Conservation (phyloP, 78 protist genomes). For the Dictyostelium intermedium region DNA sequence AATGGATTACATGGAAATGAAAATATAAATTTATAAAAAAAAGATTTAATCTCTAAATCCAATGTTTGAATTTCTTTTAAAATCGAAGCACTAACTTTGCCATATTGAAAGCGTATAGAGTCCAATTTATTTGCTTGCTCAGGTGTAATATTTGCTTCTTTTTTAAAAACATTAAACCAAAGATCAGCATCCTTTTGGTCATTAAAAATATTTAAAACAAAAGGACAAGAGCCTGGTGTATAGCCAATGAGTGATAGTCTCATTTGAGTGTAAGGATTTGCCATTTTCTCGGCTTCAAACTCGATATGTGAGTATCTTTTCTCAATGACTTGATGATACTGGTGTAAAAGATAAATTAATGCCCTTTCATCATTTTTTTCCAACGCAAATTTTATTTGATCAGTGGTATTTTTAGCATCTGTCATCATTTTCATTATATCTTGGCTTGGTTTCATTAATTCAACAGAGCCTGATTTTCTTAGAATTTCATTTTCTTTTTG, state of each 20-base stretch:
- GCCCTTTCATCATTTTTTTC: background rate
- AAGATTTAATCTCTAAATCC: constrained; percentile 44
- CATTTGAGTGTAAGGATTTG: background rate
- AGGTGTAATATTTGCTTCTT: constrained; percentile 15
- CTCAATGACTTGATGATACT: background rate
- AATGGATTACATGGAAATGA: constrained; percentile 12
- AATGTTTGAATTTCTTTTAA: background rate
- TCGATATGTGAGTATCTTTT: background rate
- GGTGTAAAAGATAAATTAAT: background rate
- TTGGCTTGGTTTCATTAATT: background rate
- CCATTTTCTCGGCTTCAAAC: background rate
- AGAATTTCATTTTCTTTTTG: background rate
- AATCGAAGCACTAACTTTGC: background rate
- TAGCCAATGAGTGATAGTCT: constrained; percentile 12
- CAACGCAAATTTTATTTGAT: background rate
- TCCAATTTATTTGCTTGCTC: constrained; percentile 40
- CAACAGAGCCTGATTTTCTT: background rate
- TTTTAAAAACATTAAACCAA: constrained; percentile 28
- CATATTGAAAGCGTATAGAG: constrained; percentile 14
- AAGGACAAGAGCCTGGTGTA: background rate
- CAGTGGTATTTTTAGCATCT: background rate
- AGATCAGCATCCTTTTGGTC: background rate
- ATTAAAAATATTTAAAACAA: background rate
- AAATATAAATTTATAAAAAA: constrained; percentile 31
- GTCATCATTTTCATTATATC: background rate